Base-by-base conservation (phyloP, 495 filamentous ascomycete species). In the Penicillium alfredii region DNA sequence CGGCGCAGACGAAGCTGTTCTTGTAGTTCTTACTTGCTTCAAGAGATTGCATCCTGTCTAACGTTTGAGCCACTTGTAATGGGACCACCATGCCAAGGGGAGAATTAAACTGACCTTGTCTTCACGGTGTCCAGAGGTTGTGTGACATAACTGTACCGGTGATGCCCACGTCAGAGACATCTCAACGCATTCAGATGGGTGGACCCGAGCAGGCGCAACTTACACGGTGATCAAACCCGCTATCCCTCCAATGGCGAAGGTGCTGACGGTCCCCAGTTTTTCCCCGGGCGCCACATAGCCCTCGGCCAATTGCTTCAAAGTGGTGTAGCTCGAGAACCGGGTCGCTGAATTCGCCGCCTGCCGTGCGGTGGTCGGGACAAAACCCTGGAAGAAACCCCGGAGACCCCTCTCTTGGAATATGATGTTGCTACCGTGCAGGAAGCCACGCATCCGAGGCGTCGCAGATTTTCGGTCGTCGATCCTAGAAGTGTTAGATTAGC, bases 71-170 rank as follows among this genome's bases (percentile, higher is more conserved):
- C 12, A 8, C 15, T 35, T 3, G 2, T 16, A 11, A 24, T 22
- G 7, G 10, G 3, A 8, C 11, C 4, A 17, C 23, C 6, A 30
- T 19, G n/a, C 28, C 28, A 18, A 8, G 11, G 10, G 23, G 23
- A 8, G 8, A 9, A 9, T 2, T 25, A 5, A 13, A 44, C 55
- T 22, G 53, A 81, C 78, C 80, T 76, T 39, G 92, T 98, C 71
- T 98, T 98, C 37, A 98, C 76, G 0, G 89, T 94, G 55, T 98
- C 92, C 23, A 98, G 66, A 9, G 92, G 92, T 63, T 96, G 92
- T 5, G 92, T 84, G 8, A 69, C 71, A 48, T 75, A 78, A 47
- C 74, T 77, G 33, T 28, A 33, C n/a, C n/a, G n/a, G n/a, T n/a
- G n/a, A n/a, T n/a, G n/a, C n/a, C n/a, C n/a, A n/a, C n/a, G n/a